Evolutionary conservation across 2,329 filamentous ascomycete species (phyloP), one percentile per base, ranked within the genome.

Genomic region (Zopfia rhizophila): DNA sequence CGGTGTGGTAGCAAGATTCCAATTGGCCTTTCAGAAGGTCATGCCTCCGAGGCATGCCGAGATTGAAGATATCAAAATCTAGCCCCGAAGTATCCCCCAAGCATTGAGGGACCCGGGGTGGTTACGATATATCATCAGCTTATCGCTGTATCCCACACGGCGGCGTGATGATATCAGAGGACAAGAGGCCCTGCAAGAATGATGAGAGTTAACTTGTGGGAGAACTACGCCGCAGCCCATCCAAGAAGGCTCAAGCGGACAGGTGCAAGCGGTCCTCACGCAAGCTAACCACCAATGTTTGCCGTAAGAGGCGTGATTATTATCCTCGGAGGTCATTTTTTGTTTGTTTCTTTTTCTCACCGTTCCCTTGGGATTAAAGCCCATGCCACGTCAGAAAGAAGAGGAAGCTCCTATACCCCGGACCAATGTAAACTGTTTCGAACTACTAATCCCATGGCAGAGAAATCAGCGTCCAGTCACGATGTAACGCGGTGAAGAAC

Each of bases 1-100:
- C 66, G 65, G 66, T 69, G 66, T 60, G 54, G 38, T 19, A 51
- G 24, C 48, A 43, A 16, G 13, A 24, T 17, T 39, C 23, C 47
- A 39, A 68, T 65, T 67, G 63, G 65, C 31, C 48, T 42, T 38
- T 30, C 31, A 48, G 38, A 46, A 38, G 40, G 47, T 48, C 45
- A 19, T 46, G 43, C 42, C 43, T 29, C 53, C 39, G 44, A 50
- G 30, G 23, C n/a, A 45, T 37, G 40, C 43, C 45, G 53, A 56
- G 36, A 45, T 37, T 21, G 28, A 39, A 14, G 19, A 24, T 17
- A 25, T 43, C 42, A 53, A 48, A 31, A 36, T 4, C 17, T 8
- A 8, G 11, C 21, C 17, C 22, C 18, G 5, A 28, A 10, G 31
- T 5, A 10, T n/a, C 14, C 21, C 38, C 21, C 19, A 23, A 22